Conservation (phyloP, 2,329 filamentous ascomycete species). For the Sporothrix luriei region DNA sequence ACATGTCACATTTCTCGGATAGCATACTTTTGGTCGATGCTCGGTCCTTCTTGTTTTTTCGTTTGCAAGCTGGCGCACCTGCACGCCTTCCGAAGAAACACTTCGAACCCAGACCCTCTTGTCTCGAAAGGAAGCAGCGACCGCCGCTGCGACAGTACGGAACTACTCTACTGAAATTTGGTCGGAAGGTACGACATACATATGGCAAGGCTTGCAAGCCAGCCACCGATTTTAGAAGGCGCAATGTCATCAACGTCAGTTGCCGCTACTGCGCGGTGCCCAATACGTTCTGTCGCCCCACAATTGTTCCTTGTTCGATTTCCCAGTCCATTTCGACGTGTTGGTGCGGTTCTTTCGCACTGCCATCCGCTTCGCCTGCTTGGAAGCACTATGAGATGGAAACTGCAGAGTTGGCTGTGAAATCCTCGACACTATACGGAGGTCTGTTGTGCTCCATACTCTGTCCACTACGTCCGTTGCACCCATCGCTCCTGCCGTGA, state of each 20-base stretch:
- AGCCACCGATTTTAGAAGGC: slow-evolving; percentile 9
- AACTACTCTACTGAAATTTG: neutral
- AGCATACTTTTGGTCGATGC: slow-evolving; percentile 4
- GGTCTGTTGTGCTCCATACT: too few species aligned
- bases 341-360: neutral
- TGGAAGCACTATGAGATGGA: too few species aligned
- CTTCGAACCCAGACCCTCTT: neutral
- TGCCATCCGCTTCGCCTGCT: neutral
- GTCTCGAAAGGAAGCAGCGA: neutral
- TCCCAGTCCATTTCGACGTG: neutral
- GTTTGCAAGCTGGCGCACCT: neutral
- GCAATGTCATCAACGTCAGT: neutral
- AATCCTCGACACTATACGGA: too few species aligned
- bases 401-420: too few species aligned
- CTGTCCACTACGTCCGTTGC: neutral
- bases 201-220: neutral
- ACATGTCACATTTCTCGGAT: slow-evolving; percentile 26
- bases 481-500: slow-evolving; percentile 5
- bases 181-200: neutral
- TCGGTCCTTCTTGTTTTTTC: slow-evolving; percentile 1
- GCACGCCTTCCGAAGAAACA: neutral
- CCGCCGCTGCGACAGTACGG: neutral
- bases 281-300: neutral
- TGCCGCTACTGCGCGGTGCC: slow-evolving; percentile 18
- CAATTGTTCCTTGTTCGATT: neutral